Evolutionary conservation across 805 yeast genomes (phyloP), one percentile per base, ranked within the genome.

Genomic region (Ogataea pini): DNA sequence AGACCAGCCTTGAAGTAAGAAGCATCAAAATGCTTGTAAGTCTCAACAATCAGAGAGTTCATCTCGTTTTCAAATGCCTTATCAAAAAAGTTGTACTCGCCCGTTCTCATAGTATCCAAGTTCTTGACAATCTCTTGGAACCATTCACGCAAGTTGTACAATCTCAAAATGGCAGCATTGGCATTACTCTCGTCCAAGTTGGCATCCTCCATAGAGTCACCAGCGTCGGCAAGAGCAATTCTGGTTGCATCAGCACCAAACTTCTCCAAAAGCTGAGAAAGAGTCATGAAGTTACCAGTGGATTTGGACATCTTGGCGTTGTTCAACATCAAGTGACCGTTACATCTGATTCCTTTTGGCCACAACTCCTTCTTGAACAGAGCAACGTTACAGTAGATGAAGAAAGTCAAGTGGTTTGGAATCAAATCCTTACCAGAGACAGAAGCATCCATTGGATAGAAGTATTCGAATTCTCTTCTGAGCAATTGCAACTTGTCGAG

Each of bases 291-390:
- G 75, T 94, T 94, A 72, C 99, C 99, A 27, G 98, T 92, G 27
- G 96, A 86, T 71, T 94, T 94, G 47, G 97, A 85, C 99, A 94
- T 94, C 79, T 94, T 94, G 61, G 92, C 94, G 67, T 94, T 92
- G 75, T 94, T 94, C 69, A 94, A 80, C 77, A 94, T 71, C 72
- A 94, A 80, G 68, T 94, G 99, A 58, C 99, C 99, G 63, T 94
- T 94, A 55, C 88, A 87, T 72, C 99, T 85, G 55, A 94, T 79
- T 68, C 97, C 97, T 59, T 71, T 78, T 54, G 98, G 99, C 98
- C 98, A 94, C 76, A 79, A 81, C 60, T 78, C 76, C 75, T 83
- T 85, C 46, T 94, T 94, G 86, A 94, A 94, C 48, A 94, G 69
- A 13, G 98, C 97, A 59, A 88, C 90, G 67, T 92, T 96, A 45